Evolutionary conservation across 2,329 filamentous ascomycete genomes (phyloP).

Genomic region (Diaporthe sp.): DNA sequence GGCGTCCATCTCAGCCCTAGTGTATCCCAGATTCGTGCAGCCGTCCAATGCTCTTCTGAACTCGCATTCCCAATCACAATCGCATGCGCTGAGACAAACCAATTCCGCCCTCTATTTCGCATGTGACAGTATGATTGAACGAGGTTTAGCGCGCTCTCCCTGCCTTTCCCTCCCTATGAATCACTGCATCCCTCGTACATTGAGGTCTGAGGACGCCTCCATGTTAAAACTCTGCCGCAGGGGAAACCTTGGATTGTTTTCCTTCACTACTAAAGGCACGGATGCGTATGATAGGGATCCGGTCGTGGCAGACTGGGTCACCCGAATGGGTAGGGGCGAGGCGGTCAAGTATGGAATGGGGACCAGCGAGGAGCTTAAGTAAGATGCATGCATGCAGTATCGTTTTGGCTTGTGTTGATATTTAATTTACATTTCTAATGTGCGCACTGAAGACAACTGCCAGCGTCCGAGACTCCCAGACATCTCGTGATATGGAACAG

Average conservation of each 20-base stretch:
- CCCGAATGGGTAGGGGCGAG: not conserved
- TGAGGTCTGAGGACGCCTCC: not conserved
- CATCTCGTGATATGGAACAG: too few species aligned
- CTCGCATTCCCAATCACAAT: not conserved
- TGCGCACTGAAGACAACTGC: not conserved
- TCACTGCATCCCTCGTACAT: not conserved
- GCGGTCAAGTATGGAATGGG: not conserved
- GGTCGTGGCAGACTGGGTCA: not conserved
- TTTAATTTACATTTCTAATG: not conserved
- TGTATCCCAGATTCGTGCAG: not conserved
- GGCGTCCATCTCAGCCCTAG: not conserved
- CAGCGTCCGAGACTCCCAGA: too few species aligned
- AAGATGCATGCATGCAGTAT: not conserved
- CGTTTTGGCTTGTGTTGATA: not conserved
- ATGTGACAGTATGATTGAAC: not conserved
- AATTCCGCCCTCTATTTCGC: not conserved
- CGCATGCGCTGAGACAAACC: not conserved
- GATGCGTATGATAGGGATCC: too few species aligned
- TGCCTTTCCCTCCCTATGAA: not conserved
- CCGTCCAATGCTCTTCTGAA: too few species aligned
- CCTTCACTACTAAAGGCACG: not conserved
- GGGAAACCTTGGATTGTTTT: not conserved
- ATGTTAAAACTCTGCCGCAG: not conserved
- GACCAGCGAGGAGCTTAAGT: not conserved
- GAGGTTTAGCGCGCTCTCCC: not conserved